These are phyloP conservation scores for Jatropha curcas DNA, from an alignment of 345 rosid genomes.

Conservation along the genomic window DNA sequence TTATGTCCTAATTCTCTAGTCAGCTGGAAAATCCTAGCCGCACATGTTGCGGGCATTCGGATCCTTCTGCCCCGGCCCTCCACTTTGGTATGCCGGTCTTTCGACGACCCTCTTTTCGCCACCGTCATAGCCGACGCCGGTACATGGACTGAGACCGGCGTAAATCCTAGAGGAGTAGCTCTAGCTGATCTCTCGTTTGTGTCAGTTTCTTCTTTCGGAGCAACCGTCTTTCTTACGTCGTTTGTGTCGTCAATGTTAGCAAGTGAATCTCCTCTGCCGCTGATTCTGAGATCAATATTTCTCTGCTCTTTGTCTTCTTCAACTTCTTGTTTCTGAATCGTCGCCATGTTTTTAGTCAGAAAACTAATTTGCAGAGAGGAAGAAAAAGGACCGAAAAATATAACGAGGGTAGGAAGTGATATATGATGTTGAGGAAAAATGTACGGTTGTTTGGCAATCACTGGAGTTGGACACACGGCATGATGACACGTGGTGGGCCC, in stretches of 20 bases:
- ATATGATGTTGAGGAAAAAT: constrained; percentile 10
- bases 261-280: constrained; percentile 15
- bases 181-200: constrained; percentile 2
- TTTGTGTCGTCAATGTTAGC: neutral
- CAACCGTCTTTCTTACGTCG: constrained; percentile 4
- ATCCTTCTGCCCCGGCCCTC: constrained; percentile 94
- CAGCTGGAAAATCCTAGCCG: constrained; percentile 84
- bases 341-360: constrained; percentile 22
- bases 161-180: constrained; percentile 13
- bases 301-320: constrained; percentile 29
- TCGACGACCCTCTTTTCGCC: constrained; percentile 66
- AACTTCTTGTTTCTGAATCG: constrained; percentile 33
- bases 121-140: constrained; percentile 38
- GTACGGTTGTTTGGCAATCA: constrained; percentile 30
- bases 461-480: constrained; percentile 2
- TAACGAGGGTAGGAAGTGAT: neutral
- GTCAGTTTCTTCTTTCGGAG: constrained; percentile 49
- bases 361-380: neutral
- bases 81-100: constrained; percentile 91
- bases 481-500: constrained; percentile 40
- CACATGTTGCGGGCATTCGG: constrained; percentile 95
- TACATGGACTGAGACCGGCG: constrained; percentile 33
- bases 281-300: constrained; percentile 38
- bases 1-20: constrained; percentile 88
- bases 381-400: neutral